A percentile compares a stretch with the other conserved stretches of the same genome.
Conservation (phyloP, 331 rosid species). For the Prunus yedoensis region DNA sequence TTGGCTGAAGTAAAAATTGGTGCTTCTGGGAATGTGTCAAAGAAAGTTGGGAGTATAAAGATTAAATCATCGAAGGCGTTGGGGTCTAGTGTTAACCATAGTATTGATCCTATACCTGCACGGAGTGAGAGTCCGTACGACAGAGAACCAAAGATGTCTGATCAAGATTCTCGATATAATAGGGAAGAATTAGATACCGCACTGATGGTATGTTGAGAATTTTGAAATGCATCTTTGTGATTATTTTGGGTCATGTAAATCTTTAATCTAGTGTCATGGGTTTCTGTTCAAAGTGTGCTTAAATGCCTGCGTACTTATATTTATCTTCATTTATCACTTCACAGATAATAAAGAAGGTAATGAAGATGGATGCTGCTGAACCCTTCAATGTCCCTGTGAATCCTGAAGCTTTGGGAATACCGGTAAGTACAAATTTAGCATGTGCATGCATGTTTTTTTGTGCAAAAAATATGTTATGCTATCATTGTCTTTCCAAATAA, state of each 20-base stretch:
- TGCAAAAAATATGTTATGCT: slow-evolving; percentile 5
- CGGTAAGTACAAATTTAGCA: slow-evolving; percentile 50
- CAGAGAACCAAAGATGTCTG: slow-evolving; percentile 44
- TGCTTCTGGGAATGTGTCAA: slow-evolving; percentile 36
- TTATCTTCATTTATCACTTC: slow-evolving; percentile 18
- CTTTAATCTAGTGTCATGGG: slow-evolving; percentile 5
- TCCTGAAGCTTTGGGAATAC: slow-evolving; percentile 91
- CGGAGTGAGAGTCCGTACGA: slow-evolving; percentile 29
- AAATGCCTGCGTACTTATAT: neutral
- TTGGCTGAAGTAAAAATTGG: slow-evolving; percentile 36
- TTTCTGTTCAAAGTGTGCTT: slow-evolving; percentile 13
- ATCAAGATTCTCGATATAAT: slow-evolving; percentile 41
- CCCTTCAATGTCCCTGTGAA: slow-evolving; percentile 94
- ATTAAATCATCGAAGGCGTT: slow-evolving; percentile 68
- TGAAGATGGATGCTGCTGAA: slow-evolving; percentile 96
- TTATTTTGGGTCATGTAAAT: slow-evolving; percentile 12
- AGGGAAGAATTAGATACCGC: slow-evolving; percentile 76
- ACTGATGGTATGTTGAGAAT: slow-evolving; percentile 49
- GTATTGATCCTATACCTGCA: slow-evolving; percentile 26
- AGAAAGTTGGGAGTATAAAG: slow-evolving; percentile 69
- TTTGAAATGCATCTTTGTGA: slow-evolving; percentile 6
- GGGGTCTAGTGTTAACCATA: slow-evolving; percentile 50
- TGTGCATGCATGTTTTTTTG: neutral
- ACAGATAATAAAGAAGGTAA: slow-evolving; percentile 83
- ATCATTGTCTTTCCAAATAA: slow-evolving; percentile 4